Conservation (phyloP, 192 early-diverging fungal species). For the Coemansia sp. region DNA sequence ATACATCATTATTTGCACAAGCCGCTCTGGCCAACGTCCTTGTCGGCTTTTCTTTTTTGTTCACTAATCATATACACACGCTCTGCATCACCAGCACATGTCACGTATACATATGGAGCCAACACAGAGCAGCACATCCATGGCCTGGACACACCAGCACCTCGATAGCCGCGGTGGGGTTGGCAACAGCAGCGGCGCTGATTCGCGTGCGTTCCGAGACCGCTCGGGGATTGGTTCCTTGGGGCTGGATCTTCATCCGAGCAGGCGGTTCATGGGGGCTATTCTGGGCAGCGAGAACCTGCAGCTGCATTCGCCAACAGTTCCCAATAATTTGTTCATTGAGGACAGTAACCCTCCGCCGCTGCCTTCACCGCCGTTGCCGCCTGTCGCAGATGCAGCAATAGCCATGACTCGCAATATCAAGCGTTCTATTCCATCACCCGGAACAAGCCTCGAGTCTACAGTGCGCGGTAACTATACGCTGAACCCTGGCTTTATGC, state of each 20-base stretch:
- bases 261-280: conserved; percentile 6
- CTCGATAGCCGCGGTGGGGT: conserved; percentile 4
- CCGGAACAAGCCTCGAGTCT: background rate
- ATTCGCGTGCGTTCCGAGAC: conserved; percentile 6
- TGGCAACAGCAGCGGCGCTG: conserved; percentile 1
- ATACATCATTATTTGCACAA: conserved; percentile 1
- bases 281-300: conserved; percentile 9
- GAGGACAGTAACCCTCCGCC: conserved; percentile 9
- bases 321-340: conserved; percentile 26
- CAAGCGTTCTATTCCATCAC: conserved; percentile 7
- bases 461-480: conserved; percentile 23
- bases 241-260: conserved; percentile 15
- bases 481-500: conserved; percentile 33
- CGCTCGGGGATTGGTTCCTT: conserved; percentile 13
- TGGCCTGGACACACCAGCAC: conserved; percentile 23
- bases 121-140: conserved; percentile 12
- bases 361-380: background rate
- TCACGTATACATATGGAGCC: conserved; percentile 32
- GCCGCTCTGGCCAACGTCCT: background rate
- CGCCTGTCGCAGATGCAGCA: background rate
- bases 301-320: conserved; percentile 41
- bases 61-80: background rate
- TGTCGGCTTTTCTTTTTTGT: background rate
- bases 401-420: conserved; percentile 5
- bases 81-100: conserved; percentile 15